Evolutionary conservation across 176 grass and related monocot species (phyloP), one percentile per base, ranked within the genome.

Genomic region (Puccinellia tenuiflora): DNA sequence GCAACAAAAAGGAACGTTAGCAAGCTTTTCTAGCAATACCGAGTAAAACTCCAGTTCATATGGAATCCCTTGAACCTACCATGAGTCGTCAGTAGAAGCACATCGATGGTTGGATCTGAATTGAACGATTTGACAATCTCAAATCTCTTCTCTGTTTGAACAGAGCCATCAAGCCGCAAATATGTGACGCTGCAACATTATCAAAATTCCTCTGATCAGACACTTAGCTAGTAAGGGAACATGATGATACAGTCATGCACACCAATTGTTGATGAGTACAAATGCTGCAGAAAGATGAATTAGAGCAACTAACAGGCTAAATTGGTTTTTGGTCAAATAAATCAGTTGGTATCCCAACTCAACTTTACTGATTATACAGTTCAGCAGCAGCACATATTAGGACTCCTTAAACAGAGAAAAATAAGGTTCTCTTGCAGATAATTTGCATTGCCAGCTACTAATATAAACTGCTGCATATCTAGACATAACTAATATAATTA

Each of bases 61-160:
- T 57, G 40, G 42, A 46, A 25, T 68, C 25, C 25, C n/a, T 39
- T 60, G 77, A 85, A 71, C 78, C 71, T 90, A 99, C 96, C 96
- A 38, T 99, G 93, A 40, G 93, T 99, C 42, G 96, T 99, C 37
- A 99, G 79, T 50, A 96, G 78, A 70, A 99, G 89, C 29, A 88
- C 96, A 89, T 96, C 96, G 83, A 99, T 99, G 63, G 96, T 99
- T 61, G 93, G 96, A 85, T 99, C 96, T 53, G 96, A 99, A 84
- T 99, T 99, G 81, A 99, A 99, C 73, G 93, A 88, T 73, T 96
- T 99, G 25, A 99, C 96, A 50, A 99, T 99, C 39, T 96, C 96
- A 93, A 96, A 99, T 94, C 96, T 90, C 84, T 99, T 99, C 78
- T 92, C 91, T 39, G 91, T 51, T 85, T 89, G 85, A 90, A 99